phyloP scores from a whole-genome alignment of 1,284 basidiomycete genomes.

The Leucoagaricus sp. region DNA sequence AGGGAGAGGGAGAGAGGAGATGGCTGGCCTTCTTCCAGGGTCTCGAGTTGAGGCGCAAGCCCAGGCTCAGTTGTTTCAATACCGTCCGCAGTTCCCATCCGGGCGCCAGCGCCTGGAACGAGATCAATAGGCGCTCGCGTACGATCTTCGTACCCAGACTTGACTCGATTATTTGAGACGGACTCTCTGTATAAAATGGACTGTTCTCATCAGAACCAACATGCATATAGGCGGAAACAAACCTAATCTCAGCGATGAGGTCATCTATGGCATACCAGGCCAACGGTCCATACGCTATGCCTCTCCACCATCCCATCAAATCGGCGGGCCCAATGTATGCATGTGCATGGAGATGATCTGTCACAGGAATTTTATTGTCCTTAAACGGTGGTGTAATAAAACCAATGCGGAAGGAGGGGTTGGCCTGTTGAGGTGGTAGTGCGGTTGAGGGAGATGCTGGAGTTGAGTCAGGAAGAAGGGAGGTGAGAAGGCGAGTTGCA shows the following conservation, averaged over 20 bases:
- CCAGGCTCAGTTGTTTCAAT: slow-evolving; percentile 58
- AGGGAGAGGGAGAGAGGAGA: slow-evolving; percentile 24
- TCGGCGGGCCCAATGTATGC: slow-evolving; percentile 67
- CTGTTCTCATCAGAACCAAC: neutral
- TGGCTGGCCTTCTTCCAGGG: slow-evolving; percentile 43
- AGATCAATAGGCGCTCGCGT: slow-evolving; percentile 60
- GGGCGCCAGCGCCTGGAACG: slow-evolving; percentile 67
- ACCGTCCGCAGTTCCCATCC: slow-evolving; percentile 64
- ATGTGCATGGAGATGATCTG: slow-evolving; percentile 75
- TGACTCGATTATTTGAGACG: slow-evolving; percentile 73
- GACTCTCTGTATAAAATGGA: slow-evolving; percentile 50
- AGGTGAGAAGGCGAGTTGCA: slow-evolving; percentile 54
- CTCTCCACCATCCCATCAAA: slow-evolving; percentile 70
- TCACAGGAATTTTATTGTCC: slow-evolving; percentile 73
- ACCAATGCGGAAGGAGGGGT: slow-evolving; percentile 56
- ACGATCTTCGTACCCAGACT: slow-evolving; percentile 61
- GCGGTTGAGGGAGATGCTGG: slow-evolving; percentile 15
- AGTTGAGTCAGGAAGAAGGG: slow-evolving; percentile 38
- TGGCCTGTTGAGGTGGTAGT: slow-evolving; percentile 29
- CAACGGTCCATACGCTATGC: slow-evolving; percentile 61
- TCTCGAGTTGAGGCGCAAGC: slow-evolving; percentile 45
- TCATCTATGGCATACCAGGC: slow-evolving; percentile 78
- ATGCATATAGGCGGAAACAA: slow-evolving; percentile 25
- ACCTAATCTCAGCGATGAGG: slow-evolving; percentile 80
- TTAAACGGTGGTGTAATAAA: slow-evolving; percentile 77